Conservation (phyloP, 1,139 yeast genomes). For the Yamadazyma dendronema region DNA sequence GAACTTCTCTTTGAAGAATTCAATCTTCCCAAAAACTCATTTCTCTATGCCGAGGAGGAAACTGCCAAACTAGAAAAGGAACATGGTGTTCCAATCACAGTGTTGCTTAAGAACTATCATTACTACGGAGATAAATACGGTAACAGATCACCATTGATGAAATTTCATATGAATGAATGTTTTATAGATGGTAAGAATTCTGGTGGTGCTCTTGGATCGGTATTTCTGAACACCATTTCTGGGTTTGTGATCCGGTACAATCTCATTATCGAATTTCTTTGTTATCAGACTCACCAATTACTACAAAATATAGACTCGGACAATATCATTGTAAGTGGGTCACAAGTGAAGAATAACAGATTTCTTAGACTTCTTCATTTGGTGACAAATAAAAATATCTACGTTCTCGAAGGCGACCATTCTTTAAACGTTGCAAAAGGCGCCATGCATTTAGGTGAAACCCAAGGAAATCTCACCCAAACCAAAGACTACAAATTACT, state of each 20-base stretch:
- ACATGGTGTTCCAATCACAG: slow-evolving; percentile 25
- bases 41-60: slow-evolving; percentile 30
- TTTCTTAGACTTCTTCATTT: slow-evolving; percentile 31
- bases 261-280: slow-evolving; percentile 47
- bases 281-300: slow-evolving; percentile 47
- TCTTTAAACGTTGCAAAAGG: slow-evolving; percentile 16
- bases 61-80: slow-evolving; percentile 22
- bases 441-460: slow-evolving; percentile 11
- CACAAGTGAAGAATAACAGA: slow-evolving; percentile 48
- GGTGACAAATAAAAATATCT: slow-evolving; percentile 23
- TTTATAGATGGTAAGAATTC: slow-evolving; percentile 44
- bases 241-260: slow-evolving; percentile 40
- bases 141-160: slow-evolving; percentile 54
- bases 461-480: not conserved
- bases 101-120: slow-evolving; percentile 34
- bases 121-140: slow-evolving; percentile 57
- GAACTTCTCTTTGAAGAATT: slow-evolving; percentile 44
- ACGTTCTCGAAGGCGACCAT: slow-evolving; percentile 14
- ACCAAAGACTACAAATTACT: not conserved
- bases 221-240: slow-evolving; percentile 4
- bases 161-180: slow-evolving; percentile 48
- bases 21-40: slow-evolving; percentile 17
- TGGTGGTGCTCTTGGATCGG: slow-evolving; percentile 16
- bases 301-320: slow-evolving; percentile 17
- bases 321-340: slow-evolving; percentile 44